Conservation (phyloP, 2,329 filamentous ascomycete species). For the Pseudogymnoascus destructans region DNA sequence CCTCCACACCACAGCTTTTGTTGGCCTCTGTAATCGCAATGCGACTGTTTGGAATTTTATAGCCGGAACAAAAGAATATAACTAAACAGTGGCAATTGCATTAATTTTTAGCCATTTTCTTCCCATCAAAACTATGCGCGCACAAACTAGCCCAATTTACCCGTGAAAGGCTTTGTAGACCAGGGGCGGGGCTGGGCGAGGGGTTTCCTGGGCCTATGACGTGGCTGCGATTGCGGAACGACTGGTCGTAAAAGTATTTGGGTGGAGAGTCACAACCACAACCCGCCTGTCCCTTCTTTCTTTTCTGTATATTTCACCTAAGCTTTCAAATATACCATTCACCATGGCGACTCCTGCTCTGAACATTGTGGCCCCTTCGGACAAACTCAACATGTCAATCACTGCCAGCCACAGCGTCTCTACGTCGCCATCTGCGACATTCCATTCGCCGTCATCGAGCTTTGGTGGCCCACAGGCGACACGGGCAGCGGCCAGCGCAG, state of each 20-base stretch:
- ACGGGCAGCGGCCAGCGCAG: conserved; percentile 31
- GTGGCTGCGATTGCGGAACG: conserved; percentile 3
- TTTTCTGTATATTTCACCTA: background rate
- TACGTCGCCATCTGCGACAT: conserved; percentile 60
- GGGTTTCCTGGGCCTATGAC: conserved; percentile 2
- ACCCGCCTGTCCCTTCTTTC: background rate
- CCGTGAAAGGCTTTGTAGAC: background rate
- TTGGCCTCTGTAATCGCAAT: background rate
- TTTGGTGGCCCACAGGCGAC: conserved; percentile 35
- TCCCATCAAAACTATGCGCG: background rate
- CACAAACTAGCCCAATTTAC: background rate
- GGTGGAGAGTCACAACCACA: conserved; percentile 2
- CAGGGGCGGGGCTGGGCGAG: conserved; percentile 4
- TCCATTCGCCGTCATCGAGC: conserved; percentile 60
- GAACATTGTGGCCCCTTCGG: conserved; percentile 33
- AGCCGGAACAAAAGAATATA: background rate
- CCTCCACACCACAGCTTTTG: background rate
- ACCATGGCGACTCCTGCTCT: conserved; percentile 28
- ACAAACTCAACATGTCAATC: conserved; percentile 29
- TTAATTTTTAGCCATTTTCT: background rate
- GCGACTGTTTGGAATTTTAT: background rate
- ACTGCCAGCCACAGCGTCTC: conserved; percentile 55
- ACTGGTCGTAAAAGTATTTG: conserved; percentile 2
- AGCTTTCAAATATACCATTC: conserved; percentile 3
- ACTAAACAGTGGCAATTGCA: background rate